Evolutionary conservation across 345 rosid species (phyloP).

Genomic region (Theobroma cacao): DNA sequence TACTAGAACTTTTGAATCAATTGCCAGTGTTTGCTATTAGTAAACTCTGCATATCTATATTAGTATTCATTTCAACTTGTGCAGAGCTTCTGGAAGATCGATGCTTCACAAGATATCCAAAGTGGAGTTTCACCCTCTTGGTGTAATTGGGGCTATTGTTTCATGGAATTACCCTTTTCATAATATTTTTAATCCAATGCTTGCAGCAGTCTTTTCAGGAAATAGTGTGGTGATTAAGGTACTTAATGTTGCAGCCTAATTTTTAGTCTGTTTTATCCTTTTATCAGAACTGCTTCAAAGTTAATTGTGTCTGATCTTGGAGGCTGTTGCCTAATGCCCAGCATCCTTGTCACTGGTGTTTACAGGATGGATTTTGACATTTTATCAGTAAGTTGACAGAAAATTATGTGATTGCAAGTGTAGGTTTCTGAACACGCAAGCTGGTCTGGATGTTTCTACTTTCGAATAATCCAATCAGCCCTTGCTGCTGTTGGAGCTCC

Average conservation of each 20-base stretch:
- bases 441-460: constrained; percentile 96
- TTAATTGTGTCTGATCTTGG: not conserved
- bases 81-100: constrained; percentile 92
- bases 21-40: not conserved
- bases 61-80: constrained; percentile 12
- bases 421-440: constrained; percentile 95
- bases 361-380: constrained; percentile 11
- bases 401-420: constrained; percentile 21
- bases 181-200: constrained; percentile 95
- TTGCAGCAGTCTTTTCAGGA: constrained; percentile 96
- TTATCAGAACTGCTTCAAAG: not conserved
- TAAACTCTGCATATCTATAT: not conserved
- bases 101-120: constrained; percentile 87
- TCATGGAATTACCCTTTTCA: constrained; percentile 99
- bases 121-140: constrained; percentile 94
- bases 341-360: constrained; percentile 8
- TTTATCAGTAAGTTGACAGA: constrained; percentile 16
- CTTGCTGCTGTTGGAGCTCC: constrained; percentile 98
- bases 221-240: constrained; percentile 94
- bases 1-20: not conserved
- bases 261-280: not conserved
- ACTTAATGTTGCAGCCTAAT: constrained; percentile 4
- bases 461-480: constrained; percentile 89
- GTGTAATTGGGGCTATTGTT: constrained; percentile 95
- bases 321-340: not conserved